Conservation (phyloP, 495 filamentous ascomycete genomes). For the Talaromyces liani region DNA sequence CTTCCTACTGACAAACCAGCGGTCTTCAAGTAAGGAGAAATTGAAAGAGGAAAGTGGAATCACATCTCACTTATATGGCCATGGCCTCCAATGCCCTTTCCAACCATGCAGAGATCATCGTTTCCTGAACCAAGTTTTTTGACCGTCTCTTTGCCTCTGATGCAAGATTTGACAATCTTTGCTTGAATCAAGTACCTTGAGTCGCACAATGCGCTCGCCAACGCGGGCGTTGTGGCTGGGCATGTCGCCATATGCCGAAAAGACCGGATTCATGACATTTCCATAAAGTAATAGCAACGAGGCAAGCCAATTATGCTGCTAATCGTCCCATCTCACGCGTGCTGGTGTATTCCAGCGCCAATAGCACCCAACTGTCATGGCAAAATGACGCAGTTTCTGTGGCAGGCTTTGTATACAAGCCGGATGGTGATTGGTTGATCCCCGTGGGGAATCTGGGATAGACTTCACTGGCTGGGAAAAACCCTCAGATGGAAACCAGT, state of each 20-base stretch:
- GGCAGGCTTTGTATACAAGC: background rate
- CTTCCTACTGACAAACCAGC: background rate
- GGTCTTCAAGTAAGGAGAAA: background rate
- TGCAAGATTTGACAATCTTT: background rate
- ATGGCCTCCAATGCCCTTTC: background rate
- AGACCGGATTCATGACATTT: conserved; percentile 1
- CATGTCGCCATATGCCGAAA: background rate
- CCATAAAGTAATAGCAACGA: background rate
- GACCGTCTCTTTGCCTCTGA: background rate
- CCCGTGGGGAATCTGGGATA: background rate
- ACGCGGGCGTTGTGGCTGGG: background rate
- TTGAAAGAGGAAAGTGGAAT: background rate
- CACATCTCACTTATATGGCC: background rate
- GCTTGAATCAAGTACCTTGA: background rate
- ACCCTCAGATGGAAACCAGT: background rate
- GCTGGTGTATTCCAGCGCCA: background rate
- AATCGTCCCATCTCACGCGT: background rate
- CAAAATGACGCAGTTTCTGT: background rate
- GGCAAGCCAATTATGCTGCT: background rate
- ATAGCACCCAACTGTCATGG: background rate
- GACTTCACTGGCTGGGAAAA: background rate
- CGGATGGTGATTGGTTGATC: background rate
- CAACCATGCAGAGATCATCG: background rate
- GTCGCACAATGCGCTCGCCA: background rate
- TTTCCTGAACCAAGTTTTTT: background rate